Evolutionary conservation across 1,284 basidiomycete genomes (phyloP).

Genomic region (Athelia sp.): DNA sequence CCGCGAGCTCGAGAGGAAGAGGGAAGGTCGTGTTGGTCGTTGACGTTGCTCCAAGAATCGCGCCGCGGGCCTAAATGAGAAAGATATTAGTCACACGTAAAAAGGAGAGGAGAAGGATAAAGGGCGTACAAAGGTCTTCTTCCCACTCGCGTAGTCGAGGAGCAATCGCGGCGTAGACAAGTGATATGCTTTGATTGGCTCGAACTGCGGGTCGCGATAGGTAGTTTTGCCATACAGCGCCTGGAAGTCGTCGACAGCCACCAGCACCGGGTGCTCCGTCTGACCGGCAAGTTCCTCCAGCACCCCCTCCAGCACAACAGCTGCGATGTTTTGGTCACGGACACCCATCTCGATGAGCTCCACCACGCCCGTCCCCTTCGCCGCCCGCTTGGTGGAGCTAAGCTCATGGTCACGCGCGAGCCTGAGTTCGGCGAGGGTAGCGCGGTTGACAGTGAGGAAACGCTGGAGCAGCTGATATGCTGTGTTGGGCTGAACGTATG

Average conservation of each 20-base stretch:
- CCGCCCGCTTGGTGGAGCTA: slow-evolving; percentile 41
- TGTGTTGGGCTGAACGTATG: slow-evolving; percentile 74
- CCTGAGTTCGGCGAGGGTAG: slow-evolving; percentile 33
- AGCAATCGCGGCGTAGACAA: slow-evolving; percentile 77
- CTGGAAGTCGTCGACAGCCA: slow-evolving; percentile 88
- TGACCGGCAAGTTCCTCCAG: slow-evolving; percentile 68
- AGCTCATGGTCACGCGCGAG: slow-evolving; percentile 37
- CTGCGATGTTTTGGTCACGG: slow-evolving; percentile 51
- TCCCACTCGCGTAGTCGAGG: slow-evolving; percentile 73
- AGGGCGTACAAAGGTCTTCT: slow-evolving; percentile 57
- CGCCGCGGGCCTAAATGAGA: slow-evolving; percentile 46
- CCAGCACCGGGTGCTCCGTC: slow-evolving; percentile 64
- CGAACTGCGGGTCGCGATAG: slow-evolving; percentile 81
- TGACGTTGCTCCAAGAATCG: slow-evolving; percentile 63
- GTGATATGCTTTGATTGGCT: slow-evolving; percentile 71
- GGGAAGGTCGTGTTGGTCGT: slow-evolving; percentile 48
- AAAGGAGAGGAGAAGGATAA: not conserved
- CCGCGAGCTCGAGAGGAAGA: slow-evolving; percentile 52
- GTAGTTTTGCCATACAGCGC: slow-evolving; percentile 67
- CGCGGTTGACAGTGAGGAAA: slow-evolving; percentile 49
- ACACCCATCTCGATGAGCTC: slow-evolving; percentile 59
- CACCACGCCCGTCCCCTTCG: slow-evolving; percentile 44
- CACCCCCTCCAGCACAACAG: slow-evolving; percentile 60
- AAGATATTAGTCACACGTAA: not conserved
- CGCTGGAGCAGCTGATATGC: slow-evolving; percentile 58